Base-by-base conservation (phyloP, 768 basidiomycete species). In the Auriscalpium microsporum region DNA sequence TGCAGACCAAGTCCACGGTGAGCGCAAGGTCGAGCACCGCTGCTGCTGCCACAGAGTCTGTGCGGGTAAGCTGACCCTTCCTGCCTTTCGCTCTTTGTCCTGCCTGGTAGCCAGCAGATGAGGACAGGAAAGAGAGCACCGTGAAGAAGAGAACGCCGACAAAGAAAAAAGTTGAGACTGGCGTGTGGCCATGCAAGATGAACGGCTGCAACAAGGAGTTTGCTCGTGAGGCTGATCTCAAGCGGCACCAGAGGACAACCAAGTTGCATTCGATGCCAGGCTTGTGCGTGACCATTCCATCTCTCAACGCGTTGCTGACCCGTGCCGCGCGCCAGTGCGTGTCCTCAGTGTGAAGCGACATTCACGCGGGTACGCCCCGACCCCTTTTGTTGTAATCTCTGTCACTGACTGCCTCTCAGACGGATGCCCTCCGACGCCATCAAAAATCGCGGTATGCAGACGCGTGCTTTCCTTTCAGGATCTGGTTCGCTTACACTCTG, bases 161-260 rank as follows among this genome's bases (percentile, higher is more conserved):
- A 21, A 75, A 74, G 67, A 82, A 81, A 74, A 81, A 80, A 58
- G 62, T 69, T 3, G 74, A 75, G 58, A 73, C 81, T 3, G 78
- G 80, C 8, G 66, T 82, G 48, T 90, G 87, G 87, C 86, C 87
- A 8, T 90, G 87, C 74, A 82, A 81, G 67, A 88, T 90, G 65
- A 79, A 83, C 64, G 87, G 86, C 34, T 90, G 87, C 71, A 82
- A 80, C 71, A 90, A 89, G 69, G 81, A 86, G 66, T 90, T 90
- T 65, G 87, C 85, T 47, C 78, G 87, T 52, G 87, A 90, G 69
- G 87, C 87, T 14, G 87, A 90, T 73, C 71, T 90, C 59, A 89
- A 88, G 74, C 68, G 87, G 63, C 87, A 90, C 67, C 87, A 89
- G 65, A 75, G 86, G 66, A 90, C 87, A 35, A 88, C 87, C 21